Evolutionary conservation across 768 basidiomycete species (phyloP).

Genomic region (Tylopilus sp.): DNA sequence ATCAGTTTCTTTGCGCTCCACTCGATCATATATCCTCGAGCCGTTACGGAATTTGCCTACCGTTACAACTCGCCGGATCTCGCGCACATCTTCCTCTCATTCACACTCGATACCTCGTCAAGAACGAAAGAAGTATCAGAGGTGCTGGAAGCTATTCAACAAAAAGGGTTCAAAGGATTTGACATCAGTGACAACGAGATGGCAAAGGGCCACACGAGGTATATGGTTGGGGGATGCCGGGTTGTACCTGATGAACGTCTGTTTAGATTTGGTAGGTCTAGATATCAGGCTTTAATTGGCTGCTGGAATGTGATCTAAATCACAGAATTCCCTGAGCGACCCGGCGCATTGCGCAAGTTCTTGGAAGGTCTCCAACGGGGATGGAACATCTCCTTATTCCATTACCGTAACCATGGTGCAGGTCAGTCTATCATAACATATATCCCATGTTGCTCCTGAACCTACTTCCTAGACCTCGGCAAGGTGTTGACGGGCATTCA

Average conservation of each 20-base stretch:
- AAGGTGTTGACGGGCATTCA: conserved; percentile 93
- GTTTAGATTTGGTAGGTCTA: conserved; percentile 82
- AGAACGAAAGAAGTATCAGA: conserved; percentile 60
- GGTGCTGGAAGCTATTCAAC: conserved; percentile 60
- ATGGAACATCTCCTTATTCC: conserved; percentile 97
- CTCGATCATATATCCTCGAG: conserved; percentile 82
- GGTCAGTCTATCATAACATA: conserved; percentile 47
- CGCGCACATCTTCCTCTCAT: conserved; percentile 89
- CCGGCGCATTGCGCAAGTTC: conserved; percentile 88
- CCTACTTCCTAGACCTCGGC: conserved; percentile 65
- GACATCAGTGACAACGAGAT: conserved; percentile 96
- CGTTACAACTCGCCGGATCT: conserved; percentile 71
- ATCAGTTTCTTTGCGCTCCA: conserved; percentile 84
- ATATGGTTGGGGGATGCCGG: conserved; percentile 88
- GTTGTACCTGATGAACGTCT: conserved; percentile 80
- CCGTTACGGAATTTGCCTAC: conserved; percentile 95
- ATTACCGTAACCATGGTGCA: conserved; percentile 96
- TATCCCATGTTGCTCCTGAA: not conserved
- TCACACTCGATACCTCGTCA: conserved; percentile 61
- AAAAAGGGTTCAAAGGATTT: conserved; percentile 71
- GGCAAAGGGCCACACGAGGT: conserved; percentile 91
- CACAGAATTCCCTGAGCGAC: conserved; percentile 93
- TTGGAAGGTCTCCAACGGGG: conserved; percentile 73
- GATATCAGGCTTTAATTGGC: not conserved
- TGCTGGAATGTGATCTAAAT: not conserved